phyloP scores from a whole-genome alignment of 495 filamentous ascomycete species.

The Xylaria acuta region DNA sequence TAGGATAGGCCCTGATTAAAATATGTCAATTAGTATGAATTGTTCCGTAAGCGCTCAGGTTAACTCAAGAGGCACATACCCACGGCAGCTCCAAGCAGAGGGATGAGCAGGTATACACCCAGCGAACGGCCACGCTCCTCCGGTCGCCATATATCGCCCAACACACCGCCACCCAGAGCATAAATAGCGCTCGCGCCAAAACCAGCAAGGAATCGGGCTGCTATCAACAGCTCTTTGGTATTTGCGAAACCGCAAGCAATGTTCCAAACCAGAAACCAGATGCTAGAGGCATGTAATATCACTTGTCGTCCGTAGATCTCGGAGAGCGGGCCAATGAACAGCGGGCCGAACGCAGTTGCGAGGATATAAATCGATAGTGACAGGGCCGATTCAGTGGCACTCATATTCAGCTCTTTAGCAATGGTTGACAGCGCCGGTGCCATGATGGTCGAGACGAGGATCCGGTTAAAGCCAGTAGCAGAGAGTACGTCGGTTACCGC shows the following conservation, averaged over 20 bases:
- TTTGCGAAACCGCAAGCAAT: constrained; percentile 55
- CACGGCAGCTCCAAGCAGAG: constrained; percentile 56
- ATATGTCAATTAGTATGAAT: constrained; percentile 40
- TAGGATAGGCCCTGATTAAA: constrained; percentile 62
- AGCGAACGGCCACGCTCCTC: constrained; percentile 57
- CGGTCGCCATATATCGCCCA: constrained; percentile 56
- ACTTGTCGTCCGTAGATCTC: constrained; percentile 63
- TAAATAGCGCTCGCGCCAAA: constrained; percentile 52
- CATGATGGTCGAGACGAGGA: constrained; percentile 73
- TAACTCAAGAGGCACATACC: constrained; percentile 20
- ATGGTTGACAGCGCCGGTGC: constrained; percentile 65
- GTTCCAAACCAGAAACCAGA: constrained; percentile 54
- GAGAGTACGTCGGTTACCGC: constrained; percentile 56
- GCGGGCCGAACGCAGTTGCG: constrained; percentile 64
- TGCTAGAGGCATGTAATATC: constrained; percentile 53
- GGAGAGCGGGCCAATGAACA: constrained; percentile 64
- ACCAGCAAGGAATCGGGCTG: constrained; percentile 60
- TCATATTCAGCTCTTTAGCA: constrained; percentile 61
- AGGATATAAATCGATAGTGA: constrained; percentile 53
- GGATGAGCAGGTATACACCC: constrained; percentile 55
- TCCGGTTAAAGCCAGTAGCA: constrained; percentile 65
- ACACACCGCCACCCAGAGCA: constrained; percentile 59
- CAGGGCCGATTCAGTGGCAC: constrained; percentile 36
- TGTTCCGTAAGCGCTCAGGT: constrained; percentile 46
- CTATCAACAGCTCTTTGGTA: constrained; percentile 54